Conservation (phyloP, 202 grass and related monocot species). For the Carex arenaria region DNA sequence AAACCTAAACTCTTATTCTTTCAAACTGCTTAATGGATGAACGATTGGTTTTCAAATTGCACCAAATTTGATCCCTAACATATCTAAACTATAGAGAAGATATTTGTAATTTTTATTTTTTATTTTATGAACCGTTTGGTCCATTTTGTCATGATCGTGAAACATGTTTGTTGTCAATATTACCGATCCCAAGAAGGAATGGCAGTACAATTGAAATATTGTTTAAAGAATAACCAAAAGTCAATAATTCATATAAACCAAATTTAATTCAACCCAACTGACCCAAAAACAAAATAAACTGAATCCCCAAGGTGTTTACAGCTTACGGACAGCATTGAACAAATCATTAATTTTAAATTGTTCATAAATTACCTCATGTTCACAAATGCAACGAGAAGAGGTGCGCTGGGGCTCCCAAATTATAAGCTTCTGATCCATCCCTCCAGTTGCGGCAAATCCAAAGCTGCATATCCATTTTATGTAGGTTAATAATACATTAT, state of each 20-base stretch:
- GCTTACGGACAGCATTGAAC: not conserved
- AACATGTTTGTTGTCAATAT: not conserved
- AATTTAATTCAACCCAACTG: not conserved
- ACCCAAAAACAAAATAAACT: not conserved
- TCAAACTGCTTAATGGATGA: not conserved
- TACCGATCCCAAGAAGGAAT: not conserved
- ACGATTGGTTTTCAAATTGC: not conserved
- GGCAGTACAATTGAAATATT: not conserved
- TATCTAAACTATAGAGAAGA: not conserved
- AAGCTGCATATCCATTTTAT: constrained; percentile 32
- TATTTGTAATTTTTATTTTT: not conserved
- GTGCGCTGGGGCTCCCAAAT: constrained; percentile 67
- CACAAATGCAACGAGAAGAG: constrained; percentile 52
- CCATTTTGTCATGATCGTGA: not conserved
- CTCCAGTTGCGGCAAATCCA: constrained; percentile 66
- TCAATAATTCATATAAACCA: not conserved
- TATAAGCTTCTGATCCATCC: constrained; percentile 86
- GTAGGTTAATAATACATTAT: not conserved
- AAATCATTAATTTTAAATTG: not conserved
- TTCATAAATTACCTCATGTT: constrained; percentile 47
- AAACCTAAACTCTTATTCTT: not conserved
- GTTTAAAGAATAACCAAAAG: not conserved
- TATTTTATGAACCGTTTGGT: not conserved
- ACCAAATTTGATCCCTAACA: not conserved
- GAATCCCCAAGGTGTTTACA: not conserved